Evolutionary conservation across 768 basidiomycete genomes (phyloP), one percentile per base, ranked within the genome.

Genomic region (Xerocomus spinulosus): DNA sequence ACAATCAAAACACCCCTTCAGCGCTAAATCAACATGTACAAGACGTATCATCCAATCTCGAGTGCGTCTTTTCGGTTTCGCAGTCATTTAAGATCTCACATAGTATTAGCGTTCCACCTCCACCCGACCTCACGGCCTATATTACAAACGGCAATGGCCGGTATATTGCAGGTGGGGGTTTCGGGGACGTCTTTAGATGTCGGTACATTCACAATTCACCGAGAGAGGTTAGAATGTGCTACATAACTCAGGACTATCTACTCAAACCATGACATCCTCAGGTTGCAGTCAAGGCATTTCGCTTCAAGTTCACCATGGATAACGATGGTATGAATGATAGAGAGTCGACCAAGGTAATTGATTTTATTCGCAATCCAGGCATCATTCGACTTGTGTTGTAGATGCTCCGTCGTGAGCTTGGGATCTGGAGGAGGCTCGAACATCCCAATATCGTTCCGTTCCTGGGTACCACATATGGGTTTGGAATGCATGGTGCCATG

Each of bases 371-470:
- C 3, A 2, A 13, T 3, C 7, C 13, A 0, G 23, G 17, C 9
- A 5, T 5, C 0, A 26, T 20, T 1, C 0, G 2, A 14, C 25
- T 4, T 10, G n/a, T n/a, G n/a, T n/a, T n/a, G 10, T 4, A 63
- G 67, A 52, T 63, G 44, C 42, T 64, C 23, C 55, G 48, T 44
- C 55, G 65, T 29, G 66, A 68, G 24, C 49, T 68, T 9, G 57
- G 56, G 15, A 62, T 67, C 24, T 68, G 66, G 67, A 57, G 42
- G 45, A 42, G 51, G 28, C 47, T 68, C 0, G n/a, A 54, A 1
- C 63, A 68, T 37, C 9, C 9, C n/a, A 60, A 66, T 29, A 32
- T 69, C 1, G 50, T 69, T 12, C 66, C 64, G 1, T 55, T 68
- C 25, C 54, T 60, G n/a, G 66, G 66, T 8, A 48, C 59, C n/a